A percentile compares a stretch with the other conserved stretches of the same genome.
Evolutionary conservation across 306 rosid species (phyloP).

Genomic region (Dryas octopetala): DNA sequence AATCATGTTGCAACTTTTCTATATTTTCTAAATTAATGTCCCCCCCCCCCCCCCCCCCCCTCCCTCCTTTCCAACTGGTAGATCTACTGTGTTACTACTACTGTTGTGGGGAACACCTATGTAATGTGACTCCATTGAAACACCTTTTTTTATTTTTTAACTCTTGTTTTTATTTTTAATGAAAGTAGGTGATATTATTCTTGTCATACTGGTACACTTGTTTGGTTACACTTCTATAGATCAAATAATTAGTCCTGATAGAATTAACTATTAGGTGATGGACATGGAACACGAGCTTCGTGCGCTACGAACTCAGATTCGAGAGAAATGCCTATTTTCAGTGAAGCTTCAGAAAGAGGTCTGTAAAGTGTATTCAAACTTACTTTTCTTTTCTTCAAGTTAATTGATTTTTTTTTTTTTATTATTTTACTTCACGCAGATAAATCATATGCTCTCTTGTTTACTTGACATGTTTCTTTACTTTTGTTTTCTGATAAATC

Average conservation of each 20-base stretch:
- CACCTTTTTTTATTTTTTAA: background rate
- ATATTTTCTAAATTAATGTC: background rate
- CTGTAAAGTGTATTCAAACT: slow-evolving; percentile 17
- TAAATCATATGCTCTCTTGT: background rate
- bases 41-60: no score
- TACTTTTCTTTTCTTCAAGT: background rate
- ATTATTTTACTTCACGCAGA: background rate
- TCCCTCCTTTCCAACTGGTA: background rate
- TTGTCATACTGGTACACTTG: background rate
- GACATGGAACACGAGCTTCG: slow-evolving; percentile 93
- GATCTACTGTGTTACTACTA: background rate
- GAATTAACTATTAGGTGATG: slow-evolving; percentile 54
- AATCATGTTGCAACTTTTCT: background rate
- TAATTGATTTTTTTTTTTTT: background rate
- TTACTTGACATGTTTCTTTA: background rate
- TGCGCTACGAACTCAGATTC: slow-evolving; percentile 82
- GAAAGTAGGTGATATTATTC: background rate
- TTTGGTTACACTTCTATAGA: background rate
- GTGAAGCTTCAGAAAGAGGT: slow-evolving; percentile 94
- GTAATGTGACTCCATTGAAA: background rate
- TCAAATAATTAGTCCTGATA: background rate
- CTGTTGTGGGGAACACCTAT: no score
- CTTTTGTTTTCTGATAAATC: background rate
- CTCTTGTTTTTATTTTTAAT: background rate
- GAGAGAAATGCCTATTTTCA: slow-evolving; percentile 74